Evolutionary conservation across 1,284 basidiomycete species (phyloP).

Genomic region (Macrocybe sp.): DNA sequence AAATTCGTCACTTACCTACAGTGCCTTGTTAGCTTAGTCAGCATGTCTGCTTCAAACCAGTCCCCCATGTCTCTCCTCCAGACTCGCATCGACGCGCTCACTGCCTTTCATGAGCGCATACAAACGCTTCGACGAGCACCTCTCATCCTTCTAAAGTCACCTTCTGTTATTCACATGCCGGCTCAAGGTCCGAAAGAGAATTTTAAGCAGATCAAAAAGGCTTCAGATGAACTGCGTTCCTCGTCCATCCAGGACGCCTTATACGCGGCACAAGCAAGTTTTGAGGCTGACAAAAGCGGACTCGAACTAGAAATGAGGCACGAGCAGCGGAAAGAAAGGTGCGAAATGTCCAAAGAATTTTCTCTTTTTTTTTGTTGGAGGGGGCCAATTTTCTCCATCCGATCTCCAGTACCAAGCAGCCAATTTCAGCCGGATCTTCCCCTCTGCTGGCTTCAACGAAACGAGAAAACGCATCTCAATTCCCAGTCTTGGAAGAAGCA

Average conservation of each 20-base stretch:
- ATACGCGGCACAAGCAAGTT: constrained; percentile 43
- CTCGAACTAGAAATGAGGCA: constrained; percentile 38
- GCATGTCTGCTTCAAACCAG: too few relatives aligned
- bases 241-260: constrained; percentile 52
- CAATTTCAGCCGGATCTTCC: too few relatives aligned
- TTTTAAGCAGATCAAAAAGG: constrained; percentile 40
- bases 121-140: constrained; percentile 41
- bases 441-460: constrained; percentile 11
- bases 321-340: constrained; percentile 50
- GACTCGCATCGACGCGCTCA: constrained; percentile 40
- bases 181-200: constrained; percentile 19
- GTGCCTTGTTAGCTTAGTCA: neutral
- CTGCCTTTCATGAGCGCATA: constrained; percentile 39
- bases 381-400: too few relatives aligned
- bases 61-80: constrained; percentile 21
- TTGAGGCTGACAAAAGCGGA: constrained; percentile 42
- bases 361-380: constrained; percentile 2
- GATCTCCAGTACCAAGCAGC: too few relatives aligned
- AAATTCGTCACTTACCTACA: neutral
- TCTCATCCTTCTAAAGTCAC: constrained; percentile 32
- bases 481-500: constrained; percentile 33
- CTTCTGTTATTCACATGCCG: constrained; percentile 14
- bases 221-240: constrained; percentile 40
- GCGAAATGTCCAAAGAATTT: constrained; percentile 12
- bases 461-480: constrained; percentile 32